Conservation (phyloP, 768 basidiomycete species). For the Mrakia blollopis region DNA sequence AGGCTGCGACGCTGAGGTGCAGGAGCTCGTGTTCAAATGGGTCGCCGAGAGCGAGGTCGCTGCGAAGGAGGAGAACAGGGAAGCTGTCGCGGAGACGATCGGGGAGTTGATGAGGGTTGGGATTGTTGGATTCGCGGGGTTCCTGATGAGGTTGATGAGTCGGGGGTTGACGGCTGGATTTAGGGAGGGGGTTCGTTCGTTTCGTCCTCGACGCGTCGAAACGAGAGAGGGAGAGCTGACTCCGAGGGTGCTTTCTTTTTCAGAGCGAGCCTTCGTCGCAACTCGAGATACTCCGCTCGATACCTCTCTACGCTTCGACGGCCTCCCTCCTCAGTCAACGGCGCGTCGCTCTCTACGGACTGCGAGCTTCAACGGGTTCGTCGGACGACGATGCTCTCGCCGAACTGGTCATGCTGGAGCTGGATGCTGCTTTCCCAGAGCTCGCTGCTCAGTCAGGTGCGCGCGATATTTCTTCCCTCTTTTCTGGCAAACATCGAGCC, state of each 20-base stretch:
- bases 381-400: background rate
- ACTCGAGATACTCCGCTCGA: slow-evolving; percentile 21
- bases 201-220: background rate
- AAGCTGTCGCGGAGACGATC: slow-evolving; percentile 24
- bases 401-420: background rate
- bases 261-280: slow-evolving; percentile 5
- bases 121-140: slow-evolving; percentile 7
- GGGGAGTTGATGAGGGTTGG: slow-evolving; percentile 25
- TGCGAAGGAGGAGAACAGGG: slow-evolving; percentile 8
- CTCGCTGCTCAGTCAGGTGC: slow-evolving; percentile 1
- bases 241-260: background rate
- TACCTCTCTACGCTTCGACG: slow-evolving; percentile 23
- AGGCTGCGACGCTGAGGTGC: slow-evolving; percentile 5
- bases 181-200: slow-evolving; percentile 4
- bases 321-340: slow-evolving; percentile 25
- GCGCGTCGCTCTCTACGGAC: slow-evolving; percentile 26
- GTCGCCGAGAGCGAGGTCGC: slow-evolving; percentile 20
- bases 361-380: background rate
- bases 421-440: slow-evolving; percentile 25
- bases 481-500: background rate
- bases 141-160: slow-evolving; percentile 24
- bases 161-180: slow-evolving; percentile 13
- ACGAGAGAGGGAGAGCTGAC: background rate
- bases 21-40: slow-evolving; percentile 25
- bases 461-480: background rate